phyloP scores from a whole-genome alignment of 2,329 filamentous ascomycete species.

The Aspergillus transmontanensis region DNA sequence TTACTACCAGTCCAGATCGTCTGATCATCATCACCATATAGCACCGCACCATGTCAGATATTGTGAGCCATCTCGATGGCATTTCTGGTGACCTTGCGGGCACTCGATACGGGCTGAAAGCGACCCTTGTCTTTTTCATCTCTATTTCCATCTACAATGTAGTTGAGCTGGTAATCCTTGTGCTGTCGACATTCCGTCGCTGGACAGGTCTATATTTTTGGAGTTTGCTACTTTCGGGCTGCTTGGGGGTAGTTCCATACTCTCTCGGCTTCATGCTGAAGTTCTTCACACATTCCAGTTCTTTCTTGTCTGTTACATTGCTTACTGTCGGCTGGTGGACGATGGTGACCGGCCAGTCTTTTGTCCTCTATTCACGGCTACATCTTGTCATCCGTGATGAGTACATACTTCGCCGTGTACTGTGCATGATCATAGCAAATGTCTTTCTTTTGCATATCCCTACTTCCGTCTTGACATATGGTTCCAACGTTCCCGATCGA shows the following conservation, averaged over 20 bases:
- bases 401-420: conserved; percentile 50
- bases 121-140: conserved; percentile 35
- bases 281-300: conserved; percentile 36
- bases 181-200: conserved; percentile 43
- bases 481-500: conserved; percentile 29
- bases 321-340: conserved; percentile 59
- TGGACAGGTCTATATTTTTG: conserved; percentile 48
- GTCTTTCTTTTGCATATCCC: conserved; percentile 56
- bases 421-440: conserved; percentile 62
- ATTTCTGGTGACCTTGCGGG: conserved; percentile 33
- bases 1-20: not conserved
- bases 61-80: conserved; percentile 30
- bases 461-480: conserved; percentile 59
- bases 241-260: conserved; percentile 40
- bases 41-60: not conserved
- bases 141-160: conserved; percentile 53
- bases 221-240: conserved; percentile 39
- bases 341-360: conserved; percentile 64
- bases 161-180: conserved; percentile 42
- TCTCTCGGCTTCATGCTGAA: conserved; percentile 48
- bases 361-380: conserved; percentile 65
- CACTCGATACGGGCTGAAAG: conserved; percentile 24
- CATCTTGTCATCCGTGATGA: conserved; percentile 60
- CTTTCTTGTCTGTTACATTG: conserved; percentile 42
- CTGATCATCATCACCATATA: not conserved